A percentile compares a stretch with the other conserved stretches of the same genome.
phyloP scores from a whole-genome alignment of 345 rosid species.

The Salix exigua region DNA sequence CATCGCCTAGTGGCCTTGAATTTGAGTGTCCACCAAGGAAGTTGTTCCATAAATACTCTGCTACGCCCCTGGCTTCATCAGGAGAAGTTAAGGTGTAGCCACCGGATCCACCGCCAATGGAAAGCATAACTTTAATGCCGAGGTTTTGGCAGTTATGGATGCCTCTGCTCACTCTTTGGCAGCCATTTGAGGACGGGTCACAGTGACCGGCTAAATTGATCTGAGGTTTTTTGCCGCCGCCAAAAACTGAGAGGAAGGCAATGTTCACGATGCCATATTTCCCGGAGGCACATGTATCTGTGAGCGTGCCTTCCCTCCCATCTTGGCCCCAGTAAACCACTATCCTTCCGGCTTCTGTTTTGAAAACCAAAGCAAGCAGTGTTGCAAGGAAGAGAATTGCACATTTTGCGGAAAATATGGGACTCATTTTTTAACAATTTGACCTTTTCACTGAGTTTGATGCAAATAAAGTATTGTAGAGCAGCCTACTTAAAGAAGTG shows the following conservation, averaged over 20 bases:
- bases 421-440: too few relatives aligned
- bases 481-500: too few relatives aligned
- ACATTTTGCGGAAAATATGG: too few relatives aligned
- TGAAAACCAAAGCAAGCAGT: too few relatives aligned
- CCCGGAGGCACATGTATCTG: conserved; percentile 13
- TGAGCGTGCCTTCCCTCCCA: conserved; percentile 2
- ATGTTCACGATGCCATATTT: conserved; percentile 20
- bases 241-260: conserved; percentile 27
- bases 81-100: conserved; percentile 1
- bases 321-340: too few relatives aligned
- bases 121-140: conserved; percentile 30
- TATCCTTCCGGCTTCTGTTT: too few relatives aligned
- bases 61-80: conserved; percentile 18
- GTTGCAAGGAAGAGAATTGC: too few relatives aligned
- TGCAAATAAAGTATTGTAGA: too few relatives aligned
- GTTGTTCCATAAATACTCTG: background rate
- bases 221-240: conserved; percentile 14
- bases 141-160: conserved; percentile 18
- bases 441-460: too few relatives aligned
- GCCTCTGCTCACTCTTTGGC: background rate
- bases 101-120: conserved; percentile 20
- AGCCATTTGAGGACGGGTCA: conserved; percentile 17
- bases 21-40: background rate
- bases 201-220: conserved; percentile 31
- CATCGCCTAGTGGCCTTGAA: background rate